Evolutionary conservation across 495 filamentous ascomycete genomes (phyloP), one percentile per base, ranked within the genome.

Genomic region (Pyronema domesticum): DNA sequence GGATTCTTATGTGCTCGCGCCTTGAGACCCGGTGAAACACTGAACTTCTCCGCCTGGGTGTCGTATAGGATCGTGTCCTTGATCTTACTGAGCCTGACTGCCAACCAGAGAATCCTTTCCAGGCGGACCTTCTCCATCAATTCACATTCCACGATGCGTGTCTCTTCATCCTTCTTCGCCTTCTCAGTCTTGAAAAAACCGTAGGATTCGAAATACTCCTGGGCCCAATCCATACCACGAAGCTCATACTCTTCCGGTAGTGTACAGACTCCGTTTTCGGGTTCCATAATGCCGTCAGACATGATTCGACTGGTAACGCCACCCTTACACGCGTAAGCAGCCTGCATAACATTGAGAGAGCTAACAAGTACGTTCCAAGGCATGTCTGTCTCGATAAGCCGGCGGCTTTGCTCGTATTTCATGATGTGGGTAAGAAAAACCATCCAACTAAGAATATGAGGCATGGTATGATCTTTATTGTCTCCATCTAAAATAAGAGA

Each of bases 171-270:
- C 5, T 81, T 74, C 57, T 76, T 75, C 11, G 80, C 76, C 50
- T 76, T 74, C 3, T 73, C 65, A n/a, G n/a, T n/a, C n/a, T n/a
- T n/a, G n/a, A n/a, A n/a, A 61, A 94, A 94, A 73, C 81, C 94
- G 1, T 70, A 64, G 0, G 70, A 57, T 0, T 85, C 85, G 53
- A 80, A 91, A 54, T 87, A 85, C 8, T 68, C 62, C 42, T 79
- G 73, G 4, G 75, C 76, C 79, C 82, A 94, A 4, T 80, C 62
- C 15, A 89, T 75, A 0, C 89, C 91, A 5, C 83, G 76, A 53
- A 94, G 78, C 0, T 80, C 71, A 56, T 79, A 95, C 58, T 98
- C 91, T 58, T 95, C 91, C 0, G 86, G 80, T 0, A 95, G 64
- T 6, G 86, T 85, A 7, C 62, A 69, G 6, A 53, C 46, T 11